These are phyloP conservation scores for Yamagishiella unicocca DNA, from an alignment of 139 green algal genomes.

Conservation along the genomic window DNA sequence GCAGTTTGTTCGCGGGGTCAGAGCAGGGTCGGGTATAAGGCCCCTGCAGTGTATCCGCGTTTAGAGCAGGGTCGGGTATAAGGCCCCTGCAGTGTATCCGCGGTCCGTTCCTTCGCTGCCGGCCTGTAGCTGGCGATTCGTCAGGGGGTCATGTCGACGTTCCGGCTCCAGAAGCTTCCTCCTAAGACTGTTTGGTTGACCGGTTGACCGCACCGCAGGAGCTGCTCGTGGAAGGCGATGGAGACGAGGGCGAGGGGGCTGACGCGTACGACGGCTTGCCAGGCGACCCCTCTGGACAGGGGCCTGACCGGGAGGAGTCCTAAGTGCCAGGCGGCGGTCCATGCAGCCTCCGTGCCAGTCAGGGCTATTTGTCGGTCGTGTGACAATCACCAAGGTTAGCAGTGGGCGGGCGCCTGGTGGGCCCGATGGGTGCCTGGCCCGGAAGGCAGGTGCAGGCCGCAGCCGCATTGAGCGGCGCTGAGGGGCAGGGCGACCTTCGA, in stretches of 20 bases:
- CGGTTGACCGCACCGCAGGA: not conserved
- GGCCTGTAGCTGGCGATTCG: too few species aligned
- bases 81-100: not conserved
- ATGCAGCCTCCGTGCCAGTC: too few species aligned
- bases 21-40: not conserved
- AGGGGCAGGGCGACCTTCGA: too few species aligned
- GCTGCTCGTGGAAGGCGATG: not conserved
- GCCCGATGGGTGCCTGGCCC: too few species aligned
- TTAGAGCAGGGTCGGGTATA: not conserved
- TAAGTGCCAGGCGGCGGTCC: too few species aligned
- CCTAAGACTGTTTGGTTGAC: not conserved
- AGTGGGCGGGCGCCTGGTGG: too few species aligned
- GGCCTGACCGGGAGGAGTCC: conserved; percentile 11
- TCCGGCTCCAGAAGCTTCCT: not conserved
- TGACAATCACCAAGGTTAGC: too few species aligned
- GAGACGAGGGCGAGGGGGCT: not conserved
- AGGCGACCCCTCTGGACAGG: not conserved
- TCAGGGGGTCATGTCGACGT: not conserved
- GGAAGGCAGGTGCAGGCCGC: too few species aligned
- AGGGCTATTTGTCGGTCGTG: too few species aligned
- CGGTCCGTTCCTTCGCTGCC: too few species aligned
- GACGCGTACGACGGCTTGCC: conserved; percentile 2
- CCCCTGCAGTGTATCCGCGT: not conserved
- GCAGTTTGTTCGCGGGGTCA: not conserved
- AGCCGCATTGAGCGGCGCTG: too few species aligned